phyloP scores from a whole-genome alignment of 768 basidiomycete genomes.

The Agrocybe praecox region DNA sequence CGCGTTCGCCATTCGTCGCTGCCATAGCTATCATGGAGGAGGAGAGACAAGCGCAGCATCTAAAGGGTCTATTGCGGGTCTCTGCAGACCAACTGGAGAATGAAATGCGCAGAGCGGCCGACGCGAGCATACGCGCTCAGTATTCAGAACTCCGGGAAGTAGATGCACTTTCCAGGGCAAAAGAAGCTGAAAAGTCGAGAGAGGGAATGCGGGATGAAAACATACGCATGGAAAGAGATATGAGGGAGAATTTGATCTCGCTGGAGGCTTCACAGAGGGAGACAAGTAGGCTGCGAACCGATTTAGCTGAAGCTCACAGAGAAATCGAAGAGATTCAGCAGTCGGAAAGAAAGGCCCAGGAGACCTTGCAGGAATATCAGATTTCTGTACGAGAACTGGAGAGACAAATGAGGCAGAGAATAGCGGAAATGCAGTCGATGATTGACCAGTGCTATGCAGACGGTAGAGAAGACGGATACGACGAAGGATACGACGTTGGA shows the following conservation, averaged over 20 bases:
- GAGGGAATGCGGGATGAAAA: conserved; percentile 34
- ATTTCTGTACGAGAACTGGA: conserved; percentile 45
- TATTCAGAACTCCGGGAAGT: conserved; percentile 50
- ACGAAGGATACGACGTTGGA: conserved; percentile 48
- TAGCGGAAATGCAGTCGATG: conserved; percentile 42
- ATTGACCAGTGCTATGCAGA: conserved; percentile 47
- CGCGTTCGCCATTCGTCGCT: conserved; percentile 36
- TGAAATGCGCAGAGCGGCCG: conserved; percentile 57
- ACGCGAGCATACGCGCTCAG: conserved; percentile 51
- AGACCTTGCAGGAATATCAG: conserved; percentile 44
- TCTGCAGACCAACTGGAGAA: conserved; percentile 58
- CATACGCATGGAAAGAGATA: conserved; percentile 36
- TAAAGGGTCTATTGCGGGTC: conserved; percentile 53
- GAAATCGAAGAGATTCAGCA: conserved; percentile 45
- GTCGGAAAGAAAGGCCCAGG: conserved; percentile 38
- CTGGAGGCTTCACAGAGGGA: conserved; percentile 50
- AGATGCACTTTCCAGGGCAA: conserved; percentile 39
- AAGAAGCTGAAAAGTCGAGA: conserved; percentile 42
- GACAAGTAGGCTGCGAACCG: conserved; percentile 32
- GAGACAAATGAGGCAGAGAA: conserved; percentile 41
- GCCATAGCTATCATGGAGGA: conserved; percentile 49
- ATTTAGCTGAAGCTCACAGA: conserved; percentile 35
- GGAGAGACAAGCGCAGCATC: conserved; percentile 55
- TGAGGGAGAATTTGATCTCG: conserved; percentile 46
- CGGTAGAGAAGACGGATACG: conserved; percentile 45